These are phyloP conservation scores for Phylloporus rhodoxanthus DNA, from an alignment of 768 basidiomycete species.

Conservation along the genomic window DNA sequence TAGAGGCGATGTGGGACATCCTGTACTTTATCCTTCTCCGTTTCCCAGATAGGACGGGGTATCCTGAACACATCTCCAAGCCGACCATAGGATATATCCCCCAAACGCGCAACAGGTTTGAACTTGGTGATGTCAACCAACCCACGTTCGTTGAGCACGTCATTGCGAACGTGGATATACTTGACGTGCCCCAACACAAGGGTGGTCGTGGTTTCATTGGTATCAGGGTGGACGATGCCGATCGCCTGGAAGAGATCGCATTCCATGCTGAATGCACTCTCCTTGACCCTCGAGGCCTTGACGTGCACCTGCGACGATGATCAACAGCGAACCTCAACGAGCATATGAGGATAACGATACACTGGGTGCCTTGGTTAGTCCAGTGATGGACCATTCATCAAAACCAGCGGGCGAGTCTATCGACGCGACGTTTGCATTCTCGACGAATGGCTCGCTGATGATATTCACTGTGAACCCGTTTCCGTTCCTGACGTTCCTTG, in stretches of 20 bases:
- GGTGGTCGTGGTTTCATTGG: constrained; percentile 23
- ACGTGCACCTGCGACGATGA: constrained; percentile 28
- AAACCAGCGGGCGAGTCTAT: constrained; percentile 35
- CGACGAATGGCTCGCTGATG: constrained; percentile 46
- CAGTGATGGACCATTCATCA: constrained; percentile 39
- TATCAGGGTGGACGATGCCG: constrained; percentile 33
- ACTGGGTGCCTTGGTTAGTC: constrained; percentile 35
- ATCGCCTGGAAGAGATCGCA: constrained; percentile 33
- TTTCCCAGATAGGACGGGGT: constrained; percentile 18
- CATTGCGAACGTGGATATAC: constrained; percentile 40
- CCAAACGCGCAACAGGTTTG: constrained; percentile 34
- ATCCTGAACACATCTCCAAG: constrained; percentile 27
- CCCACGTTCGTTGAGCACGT: constrained; percentile 34
- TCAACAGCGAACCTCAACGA: not conserved
- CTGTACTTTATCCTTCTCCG: constrained; percentile 10
- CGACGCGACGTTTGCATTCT: constrained; percentile 35
- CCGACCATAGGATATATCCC: constrained; percentile 35
- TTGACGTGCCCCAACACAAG: constrained; percentile 39
- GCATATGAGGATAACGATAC: not conserved
- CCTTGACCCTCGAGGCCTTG: constrained; percentile 37
- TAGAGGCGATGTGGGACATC: constrained; percentile 4
- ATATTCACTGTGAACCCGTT: constrained; percentile 51
- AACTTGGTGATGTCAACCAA: constrained; percentile 33
- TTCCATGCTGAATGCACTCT: constrained; percentile 46
- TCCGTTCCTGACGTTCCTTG: constrained; percentile 40